Percentiles rank a stretch among this genome's conserved stretches.
phyloP scores from a whole-genome alignment of 805 yeast species.

The Metschnikowia picachoensis region DNA sequence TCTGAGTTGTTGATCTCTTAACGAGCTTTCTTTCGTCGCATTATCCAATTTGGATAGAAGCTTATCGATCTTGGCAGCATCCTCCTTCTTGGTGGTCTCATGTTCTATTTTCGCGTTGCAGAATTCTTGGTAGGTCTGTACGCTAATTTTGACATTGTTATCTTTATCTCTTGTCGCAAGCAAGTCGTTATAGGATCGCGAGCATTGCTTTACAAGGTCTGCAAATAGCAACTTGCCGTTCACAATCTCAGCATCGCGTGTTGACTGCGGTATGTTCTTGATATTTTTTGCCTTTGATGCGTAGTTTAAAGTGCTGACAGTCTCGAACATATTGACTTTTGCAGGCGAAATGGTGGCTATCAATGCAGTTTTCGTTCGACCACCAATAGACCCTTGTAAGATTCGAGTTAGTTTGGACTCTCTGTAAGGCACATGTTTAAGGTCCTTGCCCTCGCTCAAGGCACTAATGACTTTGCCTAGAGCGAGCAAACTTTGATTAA shows the following conservation, averaged over 20 bases:
- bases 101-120: constrained; percentile 9
- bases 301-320: constrained; percentile 80
- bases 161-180: constrained; percentile 59
- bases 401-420: constrained; percentile 75
- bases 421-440: constrained; percentile 75
- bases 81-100: constrained; percentile 11
- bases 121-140: constrained; percentile 43
- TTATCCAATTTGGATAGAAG: neutral
- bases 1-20: no score
- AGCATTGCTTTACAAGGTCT: constrained; percentile 55
- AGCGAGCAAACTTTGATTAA: constrained; percentile 82
- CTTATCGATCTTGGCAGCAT: constrained; percentile 5
- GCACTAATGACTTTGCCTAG: constrained; percentile 84
- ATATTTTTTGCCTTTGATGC: constrained; percentile 85
- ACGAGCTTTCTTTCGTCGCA: no score
- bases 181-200: constrained; percentile 54
- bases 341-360: constrained; percentile 90
- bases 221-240: constrained; percentile 50
- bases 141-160: constrained; percentile 58
- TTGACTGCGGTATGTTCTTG: constrained; percentile 54
- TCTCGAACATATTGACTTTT: constrained; percentile 69
- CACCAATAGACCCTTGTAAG: constrained; percentile 81
- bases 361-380: constrained; percentile 79
- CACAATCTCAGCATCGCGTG: constrained; percentile 37
- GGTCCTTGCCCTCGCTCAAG: constrained; percentile 27